Percentiles rank a stretch among this genome's conserved stretches.
Evolutionary conservation across 257 asterid genomes (phyloP).

Genomic region (Avicennia marina): DNA sequence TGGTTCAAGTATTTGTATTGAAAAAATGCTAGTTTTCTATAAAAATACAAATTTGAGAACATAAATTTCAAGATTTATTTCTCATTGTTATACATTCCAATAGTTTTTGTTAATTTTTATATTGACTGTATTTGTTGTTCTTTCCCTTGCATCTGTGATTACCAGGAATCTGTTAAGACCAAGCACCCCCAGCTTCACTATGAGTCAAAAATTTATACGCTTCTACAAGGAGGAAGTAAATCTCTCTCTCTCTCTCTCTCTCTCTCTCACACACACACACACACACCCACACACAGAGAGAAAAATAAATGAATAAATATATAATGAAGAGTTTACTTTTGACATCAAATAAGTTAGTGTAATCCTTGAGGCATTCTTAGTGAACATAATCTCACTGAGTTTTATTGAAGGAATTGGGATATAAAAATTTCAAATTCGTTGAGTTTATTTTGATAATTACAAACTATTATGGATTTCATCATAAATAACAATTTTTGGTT

Average conservation of each 20-base stretch:
- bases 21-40: background rate
- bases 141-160: conserved; percentile 12
- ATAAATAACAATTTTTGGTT: too few species aligned
- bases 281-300: background rate
- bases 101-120: background rate
- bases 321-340: background rate
- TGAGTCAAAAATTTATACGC: conserved; percentile 83
- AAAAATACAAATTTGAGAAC: background rate
- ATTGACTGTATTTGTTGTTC: background rate
- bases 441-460: too few species aligned
- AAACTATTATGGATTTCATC: too few species aligned
- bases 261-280: background rate
- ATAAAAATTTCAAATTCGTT: too few species aligned
- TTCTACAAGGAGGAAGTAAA: conserved; percentile 93
- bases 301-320: background rate
- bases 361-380: too few species aligned
- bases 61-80: conserved; percentile 1
- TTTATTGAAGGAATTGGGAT: too few species aligned
- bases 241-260: conserved; percentile 22
- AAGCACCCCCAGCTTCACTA: conserved; percentile 87
- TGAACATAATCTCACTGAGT: too few species aligned
- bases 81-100: background rate
- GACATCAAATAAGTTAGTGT: too few species aligned
- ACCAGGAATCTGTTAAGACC: conserved; percentile 81
- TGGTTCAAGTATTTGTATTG: too few species aligned